A percentile compares a stretch with the other conserved stretches of the same genome.
Conservation (phyloP, 2,329 filamentous ascomycete species). For the Nemania abortiva region DNA sequence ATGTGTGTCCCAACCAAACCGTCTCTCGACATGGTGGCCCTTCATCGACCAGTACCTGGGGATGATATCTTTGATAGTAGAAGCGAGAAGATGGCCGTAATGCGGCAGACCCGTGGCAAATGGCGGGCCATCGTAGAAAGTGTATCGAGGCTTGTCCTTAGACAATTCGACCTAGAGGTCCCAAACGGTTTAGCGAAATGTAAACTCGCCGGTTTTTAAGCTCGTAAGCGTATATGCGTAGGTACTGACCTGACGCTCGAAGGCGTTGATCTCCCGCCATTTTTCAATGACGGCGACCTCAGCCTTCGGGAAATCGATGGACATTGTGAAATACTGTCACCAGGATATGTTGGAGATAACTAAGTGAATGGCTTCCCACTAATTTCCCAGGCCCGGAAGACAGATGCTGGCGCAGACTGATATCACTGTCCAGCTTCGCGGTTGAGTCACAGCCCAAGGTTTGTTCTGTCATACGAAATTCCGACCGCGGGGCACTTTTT, state of each 20-base stretch:
- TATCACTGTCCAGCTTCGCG: slow-evolving; percentile 6
- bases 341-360: slow-evolving; percentile 9
- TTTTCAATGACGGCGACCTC: slow-evolving; percentile 86
- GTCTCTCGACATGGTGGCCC: slow-evolving; percentile 88
- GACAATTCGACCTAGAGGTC: slow-evolving; percentile 77
- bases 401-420: slow-evolving; percentile 11
- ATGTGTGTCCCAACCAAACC: slow-evolving; percentile 96
- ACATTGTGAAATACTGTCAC: slow-evolving; percentile 65
- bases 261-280: slow-evolving; percentile 94
- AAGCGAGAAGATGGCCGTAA: slow-evolving; percentile 83
- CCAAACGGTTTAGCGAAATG: slow-evolving; percentile 36
- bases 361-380: slow-evolving; percentile 1
- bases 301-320: slow-evolving; percentile 92
- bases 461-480: slow-evolving; percentile 25
- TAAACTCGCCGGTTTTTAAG: slow-evolving; percentile 3
- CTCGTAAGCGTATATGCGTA: no score
- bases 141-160: slow-evolving; percentile 84
- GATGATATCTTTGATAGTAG: slow-evolving; percentile 97
- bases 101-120: slow-evolving; percentile 79
- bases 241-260: slow-evolving; percentile 77
- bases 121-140: slow-evolving; percentile 91
- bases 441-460: slow-evolving; percentile 35
- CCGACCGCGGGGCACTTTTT: slow-evolving; percentile 42
- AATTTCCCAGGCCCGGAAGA: slow-evolving; percentile 10
- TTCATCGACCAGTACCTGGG: slow-evolving; percentile 98